Evolutionary conservation across 768 basidiomycete species (phyloP).

Genomic region (Mycena indigotica): DNA sequence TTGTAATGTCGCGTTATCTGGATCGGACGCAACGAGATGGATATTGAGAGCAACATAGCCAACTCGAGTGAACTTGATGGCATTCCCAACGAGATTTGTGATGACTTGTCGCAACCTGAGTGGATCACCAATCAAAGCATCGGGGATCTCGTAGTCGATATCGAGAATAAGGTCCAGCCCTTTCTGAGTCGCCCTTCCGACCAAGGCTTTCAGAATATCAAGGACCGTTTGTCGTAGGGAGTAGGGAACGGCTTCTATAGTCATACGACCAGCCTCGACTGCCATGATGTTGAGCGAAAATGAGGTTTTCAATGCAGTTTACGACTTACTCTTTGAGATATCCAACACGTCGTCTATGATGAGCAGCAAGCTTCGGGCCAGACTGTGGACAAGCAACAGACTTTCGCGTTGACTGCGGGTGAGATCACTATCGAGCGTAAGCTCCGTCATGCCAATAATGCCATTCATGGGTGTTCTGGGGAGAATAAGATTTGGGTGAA

Average conservation of each 20-base stretch:
- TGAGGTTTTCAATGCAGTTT: slow-evolving; percentile 16
- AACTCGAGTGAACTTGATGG: slow-evolving; percentile 93
- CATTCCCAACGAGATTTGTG: slow-evolving; percentile 93
- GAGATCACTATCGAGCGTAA: slow-evolving; percentile 94
- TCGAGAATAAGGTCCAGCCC: slow-evolving; percentile 95
- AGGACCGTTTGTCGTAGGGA: slow-evolving; percentile 97
- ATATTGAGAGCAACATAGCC: slow-evolving; percentile 92
- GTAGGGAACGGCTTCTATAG: slow-evolving; percentile 98
- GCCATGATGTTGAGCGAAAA: slow-evolving; percentile 17
- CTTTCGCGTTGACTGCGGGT: slow-evolving; percentile 95
- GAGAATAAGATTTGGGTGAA: neutral
- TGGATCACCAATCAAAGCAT: slow-evolving; percentile 96
- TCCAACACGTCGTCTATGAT: slow-evolving; percentile 99
- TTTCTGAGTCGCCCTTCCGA: slow-evolving; percentile 96
- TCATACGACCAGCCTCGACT: slow-evolving; percentile 99
- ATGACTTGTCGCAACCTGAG: slow-evolving; percentile 93
- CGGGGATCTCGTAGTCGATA: slow-evolving; percentile 93
- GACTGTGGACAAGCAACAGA: slow-evolving; percentile 89
- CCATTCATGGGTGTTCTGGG: slow-evolving; percentile 98
- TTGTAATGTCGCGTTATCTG: slow-evolving; percentile 85
- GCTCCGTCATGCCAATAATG: slow-evolving; percentile 99
- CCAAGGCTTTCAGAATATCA: slow-evolving; percentile 95
- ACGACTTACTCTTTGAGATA: slow-evolving; percentile 98
- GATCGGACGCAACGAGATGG: slow-evolving; percentile 74
- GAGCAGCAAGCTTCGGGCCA: slow-evolving; percentile 88